Conservation (phyloP, 129 eudicot genomes). For the Flaveria sonorensis region DNA sequence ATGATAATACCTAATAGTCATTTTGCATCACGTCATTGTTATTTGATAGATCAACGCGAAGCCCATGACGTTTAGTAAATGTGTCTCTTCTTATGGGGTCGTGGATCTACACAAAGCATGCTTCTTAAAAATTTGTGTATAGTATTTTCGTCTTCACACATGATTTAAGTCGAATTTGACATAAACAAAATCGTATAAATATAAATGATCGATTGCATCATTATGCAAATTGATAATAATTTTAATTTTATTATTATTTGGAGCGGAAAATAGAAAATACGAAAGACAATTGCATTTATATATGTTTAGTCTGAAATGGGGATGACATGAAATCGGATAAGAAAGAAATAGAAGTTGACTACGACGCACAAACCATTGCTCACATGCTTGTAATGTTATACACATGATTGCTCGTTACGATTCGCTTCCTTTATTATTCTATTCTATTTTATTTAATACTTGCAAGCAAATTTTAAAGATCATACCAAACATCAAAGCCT, state of each 20-base stretch:
- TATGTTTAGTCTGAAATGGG: constrained; percentile 1
- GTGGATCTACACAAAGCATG: no score
- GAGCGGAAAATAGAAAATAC: neutral
- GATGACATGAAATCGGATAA: constrained; percentile 11
- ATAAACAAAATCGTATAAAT: neutral
- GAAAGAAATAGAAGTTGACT: constrained; percentile 14
- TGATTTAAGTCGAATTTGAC: no score
- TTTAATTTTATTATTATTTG: neutral
- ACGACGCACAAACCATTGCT: constrained; percentile 25
- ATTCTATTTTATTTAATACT: neutral
- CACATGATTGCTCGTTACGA: constrained; percentile 28
- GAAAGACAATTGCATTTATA: neutral
- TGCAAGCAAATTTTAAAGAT: neutral
- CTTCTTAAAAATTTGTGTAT: no score
- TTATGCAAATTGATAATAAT: neutral
- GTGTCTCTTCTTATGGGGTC: no score
- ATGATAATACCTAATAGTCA: no score
- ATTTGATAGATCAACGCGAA: no score
- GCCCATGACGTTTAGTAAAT: no score
- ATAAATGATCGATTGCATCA: neutral
- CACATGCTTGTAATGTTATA: constrained; percentile 24
- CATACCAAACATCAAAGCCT: neutral
- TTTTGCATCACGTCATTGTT: no score
- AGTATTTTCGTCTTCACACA: no score
- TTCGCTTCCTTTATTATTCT: neutral